Evolutionary conservation across 768 basidiomycete genomes (phyloP).

Genomic region (Daedaleopsis sinensis): DNA sequence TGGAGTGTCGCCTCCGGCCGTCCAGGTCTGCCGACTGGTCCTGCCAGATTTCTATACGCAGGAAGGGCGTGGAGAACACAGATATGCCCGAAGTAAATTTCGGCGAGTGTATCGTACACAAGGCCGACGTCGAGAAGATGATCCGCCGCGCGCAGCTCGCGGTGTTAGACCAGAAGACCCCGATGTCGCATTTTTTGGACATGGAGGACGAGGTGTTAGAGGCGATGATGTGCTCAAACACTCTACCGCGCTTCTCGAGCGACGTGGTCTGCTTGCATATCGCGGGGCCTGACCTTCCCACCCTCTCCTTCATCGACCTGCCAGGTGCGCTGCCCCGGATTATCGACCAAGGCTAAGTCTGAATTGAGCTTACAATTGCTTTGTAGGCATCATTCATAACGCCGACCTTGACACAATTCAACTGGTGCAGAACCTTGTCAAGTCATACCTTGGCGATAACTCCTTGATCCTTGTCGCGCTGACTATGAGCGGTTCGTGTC

Average conservation of each 20-base stretch:
- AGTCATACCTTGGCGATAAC: slow-evolving; percentile 58
- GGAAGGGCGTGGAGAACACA: slow-evolving; percentile 39
- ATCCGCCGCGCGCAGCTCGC: slow-evolving; percentile 65
- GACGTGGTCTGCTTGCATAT: slow-evolving; percentile 34
- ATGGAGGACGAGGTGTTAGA: neutral
- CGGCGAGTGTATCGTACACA: slow-evolving; percentile 44
- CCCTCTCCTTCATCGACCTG: slow-evolving; percentile 36
- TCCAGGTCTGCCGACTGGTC: slow-evolving; percentile 30
- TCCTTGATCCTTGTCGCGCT: slow-evolving; percentile 61
- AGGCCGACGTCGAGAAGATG: slow-evolving; percentile 48
- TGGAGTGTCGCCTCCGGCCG: slow-evolving; percentile 35
- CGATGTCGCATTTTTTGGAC: neutral
- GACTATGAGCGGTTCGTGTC: slow-evolving; percentile 11
- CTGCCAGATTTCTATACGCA: slow-evolving; percentile 46
- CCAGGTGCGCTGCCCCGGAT: slow-evolving; percentile 32
- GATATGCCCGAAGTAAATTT: slow-evolving; percentile 38
- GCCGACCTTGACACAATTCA: slow-evolving; percentile 32
- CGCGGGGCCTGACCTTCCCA: slow-evolving; percentile 31
- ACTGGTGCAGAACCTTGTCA: slow-evolving; percentile 59
- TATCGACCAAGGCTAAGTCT: neutral
- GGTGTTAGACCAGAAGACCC: slow-evolving; percentile 40
- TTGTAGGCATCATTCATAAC: slow-evolving; percentile 21
- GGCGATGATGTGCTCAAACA: slow-evolving; percentile 33
- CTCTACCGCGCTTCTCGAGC: slow-evolving; percentile 26
- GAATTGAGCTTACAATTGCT: slow-evolving; percentile 14